Evolutionary conservation across 164 flowering plant genomes (phyloP), one percentile per base, ranked within the genome.

Genomic region (Liquidambar formosana): DNA sequence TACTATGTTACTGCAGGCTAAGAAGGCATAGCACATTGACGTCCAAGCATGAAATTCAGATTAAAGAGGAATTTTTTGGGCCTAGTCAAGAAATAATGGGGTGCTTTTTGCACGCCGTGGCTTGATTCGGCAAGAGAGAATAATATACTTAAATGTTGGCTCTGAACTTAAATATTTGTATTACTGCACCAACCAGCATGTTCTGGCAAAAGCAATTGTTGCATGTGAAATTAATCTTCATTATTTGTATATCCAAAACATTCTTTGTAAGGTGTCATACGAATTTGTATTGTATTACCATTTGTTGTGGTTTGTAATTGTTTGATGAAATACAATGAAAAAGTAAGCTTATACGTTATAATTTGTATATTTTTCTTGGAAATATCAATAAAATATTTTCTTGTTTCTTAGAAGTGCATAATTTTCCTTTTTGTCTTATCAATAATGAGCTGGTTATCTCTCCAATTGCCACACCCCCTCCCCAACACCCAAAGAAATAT

Each of bases 1-100:
- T 45, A 19, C 57, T 13, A 60, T 58, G 44, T 13, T 46, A 9
- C 47, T 61, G 76, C 81, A 78, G 81, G 76, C 78, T 27, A 78
- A 78, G 71, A 75, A 68, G 68, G 18, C 75, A 45, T 74, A 71
- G 48, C 54, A 46, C 63, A 25, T 43, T 25, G 51, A 41, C 22
- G 26, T 21, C 0, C 15, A 57, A 18, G 12, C 47, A 65, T 51
- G 18, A n/a, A 65, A 27, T 23, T 23, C 21, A 28, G 57, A 28
- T 52, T 18, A 63, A 46, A 12, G 10, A 18, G 28, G 9, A 46
- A 22, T 18, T 60, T 70, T 25, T 43, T 51, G 60, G 59, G 23
- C 47, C 27, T 19, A 3, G 25, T 12, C 21, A 4, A 19, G 52
- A 57, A 49, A 63, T 61, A 56, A 73, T 45, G 16, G 27, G 63